Evolutionary conservation across 345 rosid genomes (phyloP).

Genomic region (thale cress (Arabidopsis thaliana)): DNA sequence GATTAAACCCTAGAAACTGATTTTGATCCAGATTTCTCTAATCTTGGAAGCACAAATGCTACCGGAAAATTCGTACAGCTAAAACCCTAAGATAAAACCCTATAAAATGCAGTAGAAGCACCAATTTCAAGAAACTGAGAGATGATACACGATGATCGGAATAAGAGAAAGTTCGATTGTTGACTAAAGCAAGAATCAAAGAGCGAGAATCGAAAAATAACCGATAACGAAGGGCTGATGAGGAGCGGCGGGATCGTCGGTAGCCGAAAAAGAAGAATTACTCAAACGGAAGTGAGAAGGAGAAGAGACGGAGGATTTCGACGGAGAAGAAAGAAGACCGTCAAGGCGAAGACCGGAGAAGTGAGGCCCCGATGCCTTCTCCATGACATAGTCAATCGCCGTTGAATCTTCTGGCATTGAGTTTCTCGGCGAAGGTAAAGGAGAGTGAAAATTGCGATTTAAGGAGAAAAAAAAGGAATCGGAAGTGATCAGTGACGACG

Average conservation of each 20-base stretch:
- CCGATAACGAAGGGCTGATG: constrained; percentile 93
- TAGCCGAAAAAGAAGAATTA: constrained; percentile 23
- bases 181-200: neutral
- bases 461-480: constrained; percentile 15
- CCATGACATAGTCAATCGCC: constrained; percentile 87
- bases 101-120: constrained; percentile 8
- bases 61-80: neutral
- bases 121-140: neutral
- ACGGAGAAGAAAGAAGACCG: constrained; percentile 66
- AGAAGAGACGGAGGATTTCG: constrained; percentile 54
- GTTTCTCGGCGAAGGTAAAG: neutral
- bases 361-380: constrained; percentile 97
- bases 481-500: constrained; percentile 37
- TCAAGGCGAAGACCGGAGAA: constrained; percentile 96
- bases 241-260: constrained; percentile 49
- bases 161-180: constrained; percentile 8
- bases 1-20: constrained; percentile 11
- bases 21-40: neutral
- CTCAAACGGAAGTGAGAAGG: constrained; percentile 44
- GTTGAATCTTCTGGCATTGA: constrained; percentile 62
- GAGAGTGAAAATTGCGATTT: constrained; percentile 3
- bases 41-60: neutral
- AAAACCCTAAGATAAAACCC: constrained; percentile 37
- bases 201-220: constrained; percentile 33
- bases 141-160: constrained; percentile 12